phyloP scores from a whole-genome alignment of 1,284 basidiomycete genomes.

The Austroboletus novae-zelandiae region DNA sequence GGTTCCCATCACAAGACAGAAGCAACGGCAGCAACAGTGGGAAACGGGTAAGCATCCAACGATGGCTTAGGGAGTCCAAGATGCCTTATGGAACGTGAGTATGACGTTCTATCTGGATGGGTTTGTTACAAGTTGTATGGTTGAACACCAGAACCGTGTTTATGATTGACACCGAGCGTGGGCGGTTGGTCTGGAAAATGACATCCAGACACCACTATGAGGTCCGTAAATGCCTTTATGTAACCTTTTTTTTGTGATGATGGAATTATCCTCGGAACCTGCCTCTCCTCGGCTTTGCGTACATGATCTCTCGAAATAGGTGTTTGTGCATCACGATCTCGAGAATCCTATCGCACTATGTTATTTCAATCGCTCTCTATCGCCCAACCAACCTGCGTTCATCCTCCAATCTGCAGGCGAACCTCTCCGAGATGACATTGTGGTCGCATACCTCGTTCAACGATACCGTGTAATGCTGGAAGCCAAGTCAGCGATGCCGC shows the following conservation, averaged over 20 bases:
- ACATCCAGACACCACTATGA: conserved; percentile 21
- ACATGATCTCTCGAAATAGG: conserved; percentile 3
- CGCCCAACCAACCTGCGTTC: conserved; percentile 17
- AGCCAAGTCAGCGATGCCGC: neutral
- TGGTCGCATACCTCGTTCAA: conserved; percentile 29
- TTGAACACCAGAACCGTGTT: conserved; percentile 12
- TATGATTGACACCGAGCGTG: conserved; percentile 21
- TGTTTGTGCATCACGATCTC: conserved; percentile 24
- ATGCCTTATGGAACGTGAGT: conserved; percentile 19
- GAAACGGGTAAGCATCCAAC: no score
- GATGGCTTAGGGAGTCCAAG: no score
- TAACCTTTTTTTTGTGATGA: neutral
- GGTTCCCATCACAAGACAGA: no score
- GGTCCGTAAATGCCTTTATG: conserved; percentile 4
- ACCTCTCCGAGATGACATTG: conserved; percentile 28
- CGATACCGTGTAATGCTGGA: conserved; percentile 25
- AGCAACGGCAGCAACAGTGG: no score
- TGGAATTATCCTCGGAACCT: neutral
- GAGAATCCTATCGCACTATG: conserved; percentile 24
- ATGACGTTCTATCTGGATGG: no score
- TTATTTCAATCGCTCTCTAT: conserved; percentile 12
- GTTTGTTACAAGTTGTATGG: neutral
- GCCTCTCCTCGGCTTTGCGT: neutral
- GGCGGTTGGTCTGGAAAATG: conserved; percentile 27
- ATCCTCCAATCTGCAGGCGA: conserved; percentile 23